Conservation (phyloP, 257 asterid species). For the Solanum gracilifrons region DNA sequence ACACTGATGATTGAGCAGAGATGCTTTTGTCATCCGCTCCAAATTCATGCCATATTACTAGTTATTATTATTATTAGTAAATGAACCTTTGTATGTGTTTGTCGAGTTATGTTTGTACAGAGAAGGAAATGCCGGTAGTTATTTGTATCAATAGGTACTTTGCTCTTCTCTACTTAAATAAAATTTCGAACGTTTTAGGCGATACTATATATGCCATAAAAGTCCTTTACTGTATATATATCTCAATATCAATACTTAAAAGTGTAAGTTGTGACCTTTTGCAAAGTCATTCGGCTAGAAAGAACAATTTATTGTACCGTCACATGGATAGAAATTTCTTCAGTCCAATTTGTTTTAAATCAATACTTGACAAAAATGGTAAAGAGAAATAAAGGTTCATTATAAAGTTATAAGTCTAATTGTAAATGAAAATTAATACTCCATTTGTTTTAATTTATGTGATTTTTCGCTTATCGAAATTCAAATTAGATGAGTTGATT, state of each 20-base stretch:
- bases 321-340: background rate
- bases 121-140: background rate
- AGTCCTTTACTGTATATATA: background rate
- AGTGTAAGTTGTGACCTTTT: background rate
- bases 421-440: background rate
- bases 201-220: background rate
- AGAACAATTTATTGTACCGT: background rate
- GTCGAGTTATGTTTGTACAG: background rate
- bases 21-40: background rate
- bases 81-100: background rate
- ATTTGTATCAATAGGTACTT: background rate
- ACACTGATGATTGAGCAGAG: constrained; percentile 23
- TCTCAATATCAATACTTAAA: background rate
- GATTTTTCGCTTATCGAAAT: background rate
- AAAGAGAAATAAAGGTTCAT: background rate
- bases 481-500: background rate
- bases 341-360: background rate
- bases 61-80: background rate
- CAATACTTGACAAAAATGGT: background rate
- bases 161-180: background rate
- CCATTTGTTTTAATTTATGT: too few relatives aligned
- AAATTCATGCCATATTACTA: background rate
- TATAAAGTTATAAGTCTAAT: background rate
- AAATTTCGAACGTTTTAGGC: background rate
- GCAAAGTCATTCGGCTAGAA: background rate